These are phyloP conservation scores for Microcera coccophila DNA, from an alignment of 2,329 filamentous ascomycete species.

Conservation along the genomic window DNA sequence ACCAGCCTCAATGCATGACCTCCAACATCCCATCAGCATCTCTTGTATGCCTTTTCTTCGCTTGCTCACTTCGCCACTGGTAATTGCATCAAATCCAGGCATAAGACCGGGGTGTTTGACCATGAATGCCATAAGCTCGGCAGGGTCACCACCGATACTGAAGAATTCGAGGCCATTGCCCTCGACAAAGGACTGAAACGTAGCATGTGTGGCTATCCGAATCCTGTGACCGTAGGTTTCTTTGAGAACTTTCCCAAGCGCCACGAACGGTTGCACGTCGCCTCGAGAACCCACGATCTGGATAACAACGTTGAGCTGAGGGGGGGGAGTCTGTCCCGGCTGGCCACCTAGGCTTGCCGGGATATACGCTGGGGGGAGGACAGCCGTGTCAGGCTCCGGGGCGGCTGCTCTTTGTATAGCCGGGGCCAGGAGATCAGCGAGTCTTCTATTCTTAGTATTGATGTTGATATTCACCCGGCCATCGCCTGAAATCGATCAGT, in stretches of 20 bases:
- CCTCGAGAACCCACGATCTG: constrained; percentile 72
- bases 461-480: constrained; percentile 78
- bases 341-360: constrained; percentile 67
- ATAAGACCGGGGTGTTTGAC: constrained; percentile 84
- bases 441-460: constrained; percentile 62
- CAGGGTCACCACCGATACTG: constrained; percentile 70
- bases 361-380: constrained; percentile 64
- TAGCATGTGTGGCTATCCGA: constrained; percentile 67
- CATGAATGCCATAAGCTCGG: constrained; percentile 83
- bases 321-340: constrained; percentile 54
- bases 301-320: constrained; percentile 65
- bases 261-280: constrained; percentile 73
- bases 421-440: constrained; percentile 65
- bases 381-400: constrained; percentile 41
- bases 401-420: constrained; percentile 56
- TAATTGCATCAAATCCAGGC: constrained; percentile 74
- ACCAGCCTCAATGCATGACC: constrained; percentile 76
- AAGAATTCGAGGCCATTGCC: constrained; percentile 73
- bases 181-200: constrained; percentile 64
- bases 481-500: constrained; percentile 50
- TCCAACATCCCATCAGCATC: constrained; percentile 82
- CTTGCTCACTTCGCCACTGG: constrained; percentile 71
- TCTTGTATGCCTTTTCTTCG: constrained; percentile 70
- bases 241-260: constrained; percentile 62
- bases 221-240: constrained; percentile 66